A percentile compares a stretch with the other conserved stretches of the same genome.
phyloP scores from a whole-genome alignment of 257 asterid genomes.

The Fraxinus anomala region DNA sequence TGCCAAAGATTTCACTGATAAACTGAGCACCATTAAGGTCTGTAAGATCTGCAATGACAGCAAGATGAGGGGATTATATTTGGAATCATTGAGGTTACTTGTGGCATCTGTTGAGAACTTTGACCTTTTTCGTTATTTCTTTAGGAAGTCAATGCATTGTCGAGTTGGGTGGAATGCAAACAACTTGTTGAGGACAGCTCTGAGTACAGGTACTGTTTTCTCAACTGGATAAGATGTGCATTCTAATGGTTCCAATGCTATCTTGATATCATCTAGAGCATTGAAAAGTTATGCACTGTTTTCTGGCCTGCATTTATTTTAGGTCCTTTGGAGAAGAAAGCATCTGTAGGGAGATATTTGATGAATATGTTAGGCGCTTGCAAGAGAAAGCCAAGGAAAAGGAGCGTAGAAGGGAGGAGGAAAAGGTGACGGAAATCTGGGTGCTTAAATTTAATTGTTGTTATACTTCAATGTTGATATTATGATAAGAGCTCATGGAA shows the following conservation, averaged over 20 bases:
- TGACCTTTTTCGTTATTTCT: neutral
- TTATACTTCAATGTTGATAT: constrained; percentile 11
- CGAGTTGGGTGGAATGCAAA: constrained; percentile 89
- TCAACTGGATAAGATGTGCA: constrained; percentile 22
- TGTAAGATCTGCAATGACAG: constrained; percentile 30
- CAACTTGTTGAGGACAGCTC: constrained; percentile 77
- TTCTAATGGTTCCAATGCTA: constrained; percentile 5
- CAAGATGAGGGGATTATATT: neutral
- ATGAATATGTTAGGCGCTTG: constrained; percentile 72
- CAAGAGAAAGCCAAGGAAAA: constrained; percentile 86
- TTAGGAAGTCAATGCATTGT: constrained; percentile 72
- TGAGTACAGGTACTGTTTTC: constrained; percentile 70
- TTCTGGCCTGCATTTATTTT: constrained; percentile 20
- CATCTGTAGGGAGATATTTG: constrained; percentile 67
- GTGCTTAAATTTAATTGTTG: neutral
- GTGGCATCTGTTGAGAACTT: neutral
- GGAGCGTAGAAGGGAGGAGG: constrained; percentile 95
- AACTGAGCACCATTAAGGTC: constrained; percentile 73
- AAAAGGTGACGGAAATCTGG: constrained; percentile 57
- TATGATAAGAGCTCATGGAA: constrained; percentile 5
- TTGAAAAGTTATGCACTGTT: constrained; percentile 5
- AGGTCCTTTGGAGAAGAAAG: constrained; percentile 91
- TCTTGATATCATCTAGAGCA: constrained; percentile 24
- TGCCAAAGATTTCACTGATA: constrained; percentile 79
- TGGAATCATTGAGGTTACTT: neutral